A percentile compares a stretch with the other conserved stretches of the same genome.
phyloP scores from a whole-genome alignment of 495 filamentous ascomycete species.

The Articulospora tetracladia region DNA sequence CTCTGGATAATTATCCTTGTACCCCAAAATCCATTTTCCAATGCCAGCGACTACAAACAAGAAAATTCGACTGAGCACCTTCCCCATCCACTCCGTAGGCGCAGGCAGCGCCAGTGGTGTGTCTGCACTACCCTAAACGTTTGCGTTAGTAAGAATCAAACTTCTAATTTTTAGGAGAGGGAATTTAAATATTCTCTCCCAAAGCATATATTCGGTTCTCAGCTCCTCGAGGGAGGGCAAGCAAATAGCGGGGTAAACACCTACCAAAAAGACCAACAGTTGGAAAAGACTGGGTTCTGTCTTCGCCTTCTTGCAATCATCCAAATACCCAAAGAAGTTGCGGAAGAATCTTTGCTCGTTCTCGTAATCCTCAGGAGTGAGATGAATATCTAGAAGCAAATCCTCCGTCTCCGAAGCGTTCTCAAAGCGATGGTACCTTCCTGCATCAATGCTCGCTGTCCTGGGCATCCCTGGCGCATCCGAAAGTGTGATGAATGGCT shows the following conservation, averaged over 20 bases:
- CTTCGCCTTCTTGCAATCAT: conserved; percentile 10
- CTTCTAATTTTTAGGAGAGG: too few relatives aligned
- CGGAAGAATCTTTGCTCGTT: conserved; percentile 8
- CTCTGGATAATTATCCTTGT: conserved; percentile 10
- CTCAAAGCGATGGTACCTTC: conserved; percentile 13
- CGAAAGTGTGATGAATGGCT: not conserved
- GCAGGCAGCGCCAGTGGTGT: conserved; percentile 6
- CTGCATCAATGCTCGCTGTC: not conserved
- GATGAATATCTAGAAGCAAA: conserved; percentile 3
- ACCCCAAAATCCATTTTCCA: conserved; percentile 7
- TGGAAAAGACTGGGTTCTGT: conserved; percentile 6
- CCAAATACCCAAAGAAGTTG: conserved; percentile 16
- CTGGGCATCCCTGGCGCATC: not conserved
- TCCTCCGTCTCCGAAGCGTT: conserved; percentile 6
- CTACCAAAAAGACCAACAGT: conserved; percentile 8
- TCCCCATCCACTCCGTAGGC: conserved; percentile 3
- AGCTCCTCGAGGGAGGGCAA: too few relatives aligned
- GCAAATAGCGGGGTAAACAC: too few relatives aligned
- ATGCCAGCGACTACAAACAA: not conserved
- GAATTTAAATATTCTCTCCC: too few relatives aligned
- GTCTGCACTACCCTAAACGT: conserved; percentile 5
- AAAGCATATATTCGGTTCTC: too few relatives aligned
- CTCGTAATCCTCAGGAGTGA: not conserved
- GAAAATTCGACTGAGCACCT: conserved; percentile 2
- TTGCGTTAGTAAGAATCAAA: too few relatives aligned